Percentiles rank a stretch among this genome's conserved stretches.
Conservation (phyloP, 1,139 yeast genomes). For the Arxiozyma bovina region DNA sequence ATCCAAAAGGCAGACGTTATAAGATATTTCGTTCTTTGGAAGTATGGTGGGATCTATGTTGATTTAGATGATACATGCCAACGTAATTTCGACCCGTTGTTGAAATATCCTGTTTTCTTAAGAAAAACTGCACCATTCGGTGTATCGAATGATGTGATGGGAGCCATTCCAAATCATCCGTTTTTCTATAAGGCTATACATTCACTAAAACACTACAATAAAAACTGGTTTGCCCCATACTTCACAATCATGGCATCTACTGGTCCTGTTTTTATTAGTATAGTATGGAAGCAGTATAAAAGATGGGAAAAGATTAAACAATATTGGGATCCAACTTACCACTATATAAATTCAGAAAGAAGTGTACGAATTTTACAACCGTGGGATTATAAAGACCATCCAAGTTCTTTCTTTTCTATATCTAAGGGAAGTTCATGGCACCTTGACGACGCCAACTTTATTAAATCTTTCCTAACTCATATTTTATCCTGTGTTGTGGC, state of each 20-base stretch:
- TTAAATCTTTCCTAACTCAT: slow-evolving; percentile 63
- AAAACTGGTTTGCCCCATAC: slow-evolving; percentile 76
- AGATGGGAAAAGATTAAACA: slow-evolving; percentile 49
- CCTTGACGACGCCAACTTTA: slow-evolving; percentile 69
- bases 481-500: slow-evolving; percentile 58
- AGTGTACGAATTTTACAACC: slow-evolving; percentile 64
- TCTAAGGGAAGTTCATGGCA: slow-evolving; percentile 87
- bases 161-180: slow-evolving; percentile 78
- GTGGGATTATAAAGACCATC: slow-evolving; percentile 52
- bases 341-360: slow-evolving; percentile 32
- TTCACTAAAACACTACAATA: slow-evolving; percentile 52
- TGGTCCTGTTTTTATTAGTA: slow-evolving; percentile 81
- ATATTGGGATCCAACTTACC: slow-evolving; percentile 33
- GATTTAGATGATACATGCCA: slow-evolving; percentile 87
- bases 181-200: slow-evolving; percentile 67
- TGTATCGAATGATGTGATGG: slow-evolving; percentile 89
- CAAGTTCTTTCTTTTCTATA: slow-evolving; percentile 57
- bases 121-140: slow-evolving; percentile 88
- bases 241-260: slow-evolving; percentile 89
- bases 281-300: slow-evolving; percentile 79
- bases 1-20: slow-evolving; percentile 92
- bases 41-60: slow-evolving; percentile 84
- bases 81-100: slow-evolving; percentile 65
- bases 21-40: slow-evolving; percentile 71
- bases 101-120: slow-evolving; percentile 76